Base-by-base conservation (phyloP, 345 rosid species). In the Lepidium didymum region DNA sequence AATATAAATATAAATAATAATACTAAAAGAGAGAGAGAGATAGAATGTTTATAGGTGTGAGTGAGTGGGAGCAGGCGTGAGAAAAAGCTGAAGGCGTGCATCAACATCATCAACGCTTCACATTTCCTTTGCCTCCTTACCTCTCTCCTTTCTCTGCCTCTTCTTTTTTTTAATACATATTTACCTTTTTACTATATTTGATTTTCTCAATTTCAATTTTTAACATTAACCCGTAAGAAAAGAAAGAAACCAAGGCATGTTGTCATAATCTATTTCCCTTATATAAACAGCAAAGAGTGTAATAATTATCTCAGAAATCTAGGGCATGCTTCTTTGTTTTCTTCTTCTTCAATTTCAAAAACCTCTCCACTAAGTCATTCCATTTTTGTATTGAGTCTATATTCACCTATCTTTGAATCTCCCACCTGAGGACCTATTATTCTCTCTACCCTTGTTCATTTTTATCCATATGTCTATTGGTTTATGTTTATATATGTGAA, bases 51-150 rank as follows among this genome's bases (percentile, higher is more conserved):
- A 62, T 75, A 75, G 78, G 70, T 68, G 78, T 75, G 74, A 61
- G 78, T 75, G 78, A 68, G 78, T 75, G 78, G 78, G 65, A 68
- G 78, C 78, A 75, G 74, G 78, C 78, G 78, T 75, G 63, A 58
- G 53, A 67, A 69, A 89, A 92, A 88, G 96, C 96, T 90, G 96
- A 89, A 90, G 91, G 98, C 96, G 91, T 92, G 98, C 96, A 79
- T 75, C 82, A 79, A 77, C 85, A 83, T 84, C 85, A 87, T 87
- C 84, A 79, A 82, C 81, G 70, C 85, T 82, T 89, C 87, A 74
- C 82, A 79, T 75, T 78, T 54, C 7, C 81, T 72, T 76, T 88
- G 91, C 91, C 87, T 68, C 88, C 92, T 78, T 80, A 79, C 67
- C 79, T 79, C 84, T 81, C 78, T 81, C 86, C 91, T 86, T 59